Evolutionary conservation across 495 filamentous ascomycete genomes (phyloP), one percentile per base, ranked within the genome.

Genomic region (Penicillium manginii): DNA sequence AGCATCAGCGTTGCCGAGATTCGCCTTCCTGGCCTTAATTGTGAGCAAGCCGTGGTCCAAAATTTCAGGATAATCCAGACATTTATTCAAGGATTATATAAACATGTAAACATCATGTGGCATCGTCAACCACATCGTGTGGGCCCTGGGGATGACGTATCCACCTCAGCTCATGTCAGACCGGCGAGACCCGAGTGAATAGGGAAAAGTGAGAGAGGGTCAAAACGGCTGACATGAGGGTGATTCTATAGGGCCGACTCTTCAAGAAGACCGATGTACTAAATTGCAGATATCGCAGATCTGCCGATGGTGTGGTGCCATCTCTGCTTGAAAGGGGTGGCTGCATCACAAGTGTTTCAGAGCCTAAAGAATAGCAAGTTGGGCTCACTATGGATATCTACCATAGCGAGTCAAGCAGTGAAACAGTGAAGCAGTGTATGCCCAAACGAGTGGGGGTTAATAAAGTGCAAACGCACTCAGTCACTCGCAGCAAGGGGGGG

Each of bases 1-100:
- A 37, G 69, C 18, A 78, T 83, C 62, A 83, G 82, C 60, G 67
- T 74, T 18, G 57, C 67, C 14, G 78, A 84, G n/a, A n/a, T n/a
- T n/a, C n/a, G n/a, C n/a, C n/a, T n/a, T n/a, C n/a, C n/a, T n/a
- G n/a, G n/a, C n/a, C n/a, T n/a, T n/a, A n/a, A n/a, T n/a, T n/a
- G n/a, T n/a, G 72, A 74, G 72, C 7, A 55, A 68, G 17, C 67
- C 80, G 54, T 83, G 79, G 78, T 75, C 75, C 10, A 65, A 67
- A 55, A 59, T 83, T 21, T 78, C 77, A 54, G 61, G 58, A 39
- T 1, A 54, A 52, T 12, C 70, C 71, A 0, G 67, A 70, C 42
- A 51, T 32, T 15, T 57, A 19, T n/a, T 68, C 73, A n/a, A 60
- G 61, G 31, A 21, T 42, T 2, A n/a, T n/a, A n/a, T n/a, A 57